A percentile compares a stretch with the other conserved stretches of the same genome.
These are phyloP conservation scores for Ogataea pilisensis DNA, from an alignment of 805 yeast species.

Conservation along the genomic window DNA sequence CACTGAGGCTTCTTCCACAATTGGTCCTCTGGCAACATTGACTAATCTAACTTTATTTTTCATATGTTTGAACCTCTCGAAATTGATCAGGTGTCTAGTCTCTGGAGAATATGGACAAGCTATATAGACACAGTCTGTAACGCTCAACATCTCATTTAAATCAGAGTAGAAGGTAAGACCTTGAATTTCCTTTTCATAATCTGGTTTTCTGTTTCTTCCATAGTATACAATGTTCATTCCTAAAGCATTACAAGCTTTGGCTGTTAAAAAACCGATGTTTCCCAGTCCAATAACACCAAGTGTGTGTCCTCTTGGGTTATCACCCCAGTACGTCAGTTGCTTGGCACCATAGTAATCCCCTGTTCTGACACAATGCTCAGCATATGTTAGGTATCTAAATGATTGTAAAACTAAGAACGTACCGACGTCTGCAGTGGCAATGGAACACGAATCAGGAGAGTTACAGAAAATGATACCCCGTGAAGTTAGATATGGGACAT, in stretches of 20 bases:
- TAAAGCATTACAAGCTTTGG: constrained; percentile 37
- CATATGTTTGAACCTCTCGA: constrained; percentile 29
- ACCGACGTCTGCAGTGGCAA: constrained; percentile 40
- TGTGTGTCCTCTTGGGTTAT: constrained; percentile 39
- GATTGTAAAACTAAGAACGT: constrained; percentile 30
- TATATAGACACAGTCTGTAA: constrained; percentile 32
- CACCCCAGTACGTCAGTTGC: constrained; percentile 30
- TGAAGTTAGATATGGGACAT: constrained; percentile 32
- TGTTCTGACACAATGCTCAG: constrained; percentile 35
- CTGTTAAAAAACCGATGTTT: constrained; percentile 42
- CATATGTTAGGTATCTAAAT: constrained; percentile 34
- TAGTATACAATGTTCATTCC: constrained; percentile 43
- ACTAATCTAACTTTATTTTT: constrained; percentile 28
- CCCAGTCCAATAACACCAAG: constrained; percentile 47
- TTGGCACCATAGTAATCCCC: constrained; percentile 32
- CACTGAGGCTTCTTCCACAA: constrained; percentile 36
- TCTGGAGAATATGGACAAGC: constrained; percentile 37
- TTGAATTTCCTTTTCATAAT: constrained; percentile 28
- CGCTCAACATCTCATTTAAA: constrained; percentile 26
- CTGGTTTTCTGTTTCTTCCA: constrained; percentile 32
- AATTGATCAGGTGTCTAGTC: constrained; percentile 35
- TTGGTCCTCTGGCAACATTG: constrained; percentile 39
- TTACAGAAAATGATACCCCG: constrained; percentile 34
- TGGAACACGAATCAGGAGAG: constrained; percentile 36
- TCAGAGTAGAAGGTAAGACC: constrained; percentile 28